Evolutionary conservation across 2,329 filamentous ascomycete genomes (phyloP), one percentile per base, ranked within the genome.

Genomic region (Lasiodiplodia sp.): DNA sequence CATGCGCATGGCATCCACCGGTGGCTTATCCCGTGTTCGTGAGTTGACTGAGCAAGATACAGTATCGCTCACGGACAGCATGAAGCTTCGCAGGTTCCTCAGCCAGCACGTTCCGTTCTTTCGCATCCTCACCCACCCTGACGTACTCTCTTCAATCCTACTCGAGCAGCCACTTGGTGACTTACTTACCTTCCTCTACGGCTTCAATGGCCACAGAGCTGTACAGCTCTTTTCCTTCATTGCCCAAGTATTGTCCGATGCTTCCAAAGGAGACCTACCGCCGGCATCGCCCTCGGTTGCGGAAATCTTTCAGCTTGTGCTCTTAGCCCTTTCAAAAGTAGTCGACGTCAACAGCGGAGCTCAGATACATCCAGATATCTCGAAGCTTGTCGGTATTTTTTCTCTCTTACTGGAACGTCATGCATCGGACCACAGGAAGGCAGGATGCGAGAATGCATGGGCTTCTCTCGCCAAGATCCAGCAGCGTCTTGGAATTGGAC

Each of bases 111-210:
- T 60, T 12, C 34, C 70, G 8, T 77, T 77, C 51, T 73, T 78
- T 6, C 68, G 69, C 11, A 75, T 77, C 1, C 74, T 81, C 1
- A 78, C 79, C 1, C 78, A 82, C 69, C 55, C 71, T 8, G 70
- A 75, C 3, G 63, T 81, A 21, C 65, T 81, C 12, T 73, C 79
- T 51, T 78, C 75, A 58, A 72, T 81, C 11, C 74, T 78, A 5
- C 71, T 79, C 1, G 78, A 81, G 68, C 79, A 76, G 3, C 73
- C 71, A 34, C 75, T 81, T 11, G 76, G 76, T 12, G 69, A 64
- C 8, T 55, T 81, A 5, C 80, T 80, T 69, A 79, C 76, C 12
- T 79, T 77, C 69, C 73, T 81, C 37, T 71, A 74, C 63, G 78
- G 79, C 12, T 72, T 70, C 16, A 74, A 76, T 65, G 77, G 78